Percentiles rank a stretch among this genome's conserved stretches.
These are phyloP conservation scores for Paecilomyces fulvus DNA, from an alignment of 2,329 filamentous ascomycete species.

Conservation along the genomic window DNA sequence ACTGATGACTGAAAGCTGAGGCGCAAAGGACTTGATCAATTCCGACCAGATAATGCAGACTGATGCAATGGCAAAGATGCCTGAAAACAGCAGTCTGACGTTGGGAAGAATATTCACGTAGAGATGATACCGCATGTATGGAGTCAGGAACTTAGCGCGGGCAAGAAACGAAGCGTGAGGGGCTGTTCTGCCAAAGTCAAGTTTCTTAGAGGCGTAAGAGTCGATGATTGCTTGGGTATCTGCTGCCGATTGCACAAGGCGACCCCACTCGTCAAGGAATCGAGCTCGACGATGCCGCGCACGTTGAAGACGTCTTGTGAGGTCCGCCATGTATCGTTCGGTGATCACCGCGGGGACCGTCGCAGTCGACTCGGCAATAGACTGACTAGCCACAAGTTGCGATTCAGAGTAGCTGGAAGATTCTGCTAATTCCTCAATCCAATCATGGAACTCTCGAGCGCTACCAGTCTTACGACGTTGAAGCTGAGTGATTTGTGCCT, in stretches of 20 bases:
- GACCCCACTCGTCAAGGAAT: slow-evolving; percentile 79
- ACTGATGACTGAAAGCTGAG: slow-evolving; percentile 63
- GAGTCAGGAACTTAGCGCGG: slow-evolving; percentile 58
- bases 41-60: slow-evolving; percentile 88
- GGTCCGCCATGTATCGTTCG: slow-evolving; percentile 81
- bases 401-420: slow-evolving; percentile 60
- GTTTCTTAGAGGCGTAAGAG: slow-evolving; percentile 67
- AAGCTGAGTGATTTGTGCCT: slow-evolving; percentile 71
- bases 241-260: slow-evolving; percentile 63
- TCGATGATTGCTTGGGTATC: slow-evolving; percentile 76
- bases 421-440: slow-evolving; percentile 91
- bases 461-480: slow-evolving; percentile 72
- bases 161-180: slow-evolving; percentile 49
- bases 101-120: slow-evolving; percentile 67
- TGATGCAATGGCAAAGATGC: slow-evolving; percentile 64
- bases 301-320: slow-evolving; percentile 72
- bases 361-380: slow-evolving; percentile 31
- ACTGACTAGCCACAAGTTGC: slow-evolving; percentile 32
- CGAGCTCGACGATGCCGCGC: slow-evolving; percentile 75
- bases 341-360: slow-evolving; percentile 75
- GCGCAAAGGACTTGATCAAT: slow-evolving; percentile 72
- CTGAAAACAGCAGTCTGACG: slow-evolving; percentile 56
- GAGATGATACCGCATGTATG: slow-evolving; percentile 71
- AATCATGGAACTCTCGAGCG: slow-evolving; percentile 69
- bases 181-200: slow-evolving; percentile 61